Base-by-base conservation (phyloP, 768 basidiomycete species). In the Boletus vinaceobasis region DNA sequence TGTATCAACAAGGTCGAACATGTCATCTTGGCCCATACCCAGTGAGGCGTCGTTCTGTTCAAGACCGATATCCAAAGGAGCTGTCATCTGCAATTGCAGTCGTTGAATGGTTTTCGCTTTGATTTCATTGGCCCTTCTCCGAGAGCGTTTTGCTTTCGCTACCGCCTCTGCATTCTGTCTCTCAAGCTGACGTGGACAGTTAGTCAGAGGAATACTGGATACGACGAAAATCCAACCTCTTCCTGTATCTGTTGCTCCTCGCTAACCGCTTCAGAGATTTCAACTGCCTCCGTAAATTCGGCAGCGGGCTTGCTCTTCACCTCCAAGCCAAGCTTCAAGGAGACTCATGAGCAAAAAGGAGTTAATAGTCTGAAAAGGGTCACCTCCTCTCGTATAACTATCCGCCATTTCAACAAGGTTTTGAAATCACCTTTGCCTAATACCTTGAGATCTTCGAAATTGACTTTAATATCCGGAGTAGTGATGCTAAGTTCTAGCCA, bases 361-460 rank as follows among this genome's bases (percentile, higher is more conserved):
- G 14, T 39, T 26, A 23, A 53, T 39, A 43, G 7, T 37, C 38
- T 36, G 53, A 33, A 54, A 35, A 38, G 40, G 15, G 26, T 49
- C 47, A 91, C 92, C 79, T 98, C 93, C 73, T 98, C 86, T 29
- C 97, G 87, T 32, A 98, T 76, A 6, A 85, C 82, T 40, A 84
- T 72, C 47, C 97, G 82, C 96, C 96, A 99, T 74, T 88, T 98
- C 54, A 98, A 77, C 51, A 99, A 74, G 9, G 80, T 66, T 71
- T 98, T 98, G 77, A 99, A 99, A 67, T 99, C 97, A 29, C 95
- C 90, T 74, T 98, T 99, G 33, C 97, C 97, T 33, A 99, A 75
- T 5, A 99, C 97, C 70, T 96, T 98, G 60, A 99, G 78, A 77
- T 99, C 97, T 21, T 86, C 83, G 60, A 87, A 88, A 68, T 90